Evolutionary conservation across 2,329 filamentous ascomycete genomes (phyloP), one percentile per base, ranked within the genome.

Genomic region (Mariannaea sp.): DNA sequence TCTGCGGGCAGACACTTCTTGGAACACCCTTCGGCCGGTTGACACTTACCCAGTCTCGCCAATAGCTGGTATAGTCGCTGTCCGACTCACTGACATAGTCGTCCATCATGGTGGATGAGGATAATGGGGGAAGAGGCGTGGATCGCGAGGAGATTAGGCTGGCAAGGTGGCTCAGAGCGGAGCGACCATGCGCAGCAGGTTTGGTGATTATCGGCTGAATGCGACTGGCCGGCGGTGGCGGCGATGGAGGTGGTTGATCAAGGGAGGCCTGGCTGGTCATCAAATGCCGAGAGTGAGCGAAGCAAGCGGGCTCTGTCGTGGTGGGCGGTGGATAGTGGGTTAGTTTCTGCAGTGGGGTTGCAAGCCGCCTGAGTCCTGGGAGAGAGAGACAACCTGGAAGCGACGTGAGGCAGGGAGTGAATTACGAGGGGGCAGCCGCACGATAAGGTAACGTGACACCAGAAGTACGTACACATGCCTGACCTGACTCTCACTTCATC

Each of bases 31-130:
- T 27, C 35, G 24, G n/a, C 19, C 26, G 14, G 24, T 10, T 22
- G 32, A 19, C 27, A 86, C 90, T 78, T 80, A 97, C 94, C 94
- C 94, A 99, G 77, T 99, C 94, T 73, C 93, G 83, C 94, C 94
- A 99, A 75, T 97, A 99, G 76, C 92, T 97, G 42, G 94, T 97
- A 73, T 97, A 99, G 77, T 99, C 94, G 75, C 92, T 97, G 72
- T 99, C 94, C 10, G 92, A 96, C 75, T 99, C 94, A 71, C 92
- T 97, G 63, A 91, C 92, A 75, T 94, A 97, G 76, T 97, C 93
- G 72, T 97, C 94, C 94, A 97, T 97, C 67, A 71, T 78, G 58
- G 48, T 59, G 51, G 60, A 50, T 53, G 42, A 30, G 39, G 39
- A 19, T 14, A 33, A 29, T 32, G 40, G 20, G 9, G 55, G 35